A percentile compares a stretch with the other conserved stretches of the same genome.
phyloP scores from a whole-genome alignment of 2,329 filamentous ascomycete species.

The Ceratocystis cacaofunesta region DNA sequence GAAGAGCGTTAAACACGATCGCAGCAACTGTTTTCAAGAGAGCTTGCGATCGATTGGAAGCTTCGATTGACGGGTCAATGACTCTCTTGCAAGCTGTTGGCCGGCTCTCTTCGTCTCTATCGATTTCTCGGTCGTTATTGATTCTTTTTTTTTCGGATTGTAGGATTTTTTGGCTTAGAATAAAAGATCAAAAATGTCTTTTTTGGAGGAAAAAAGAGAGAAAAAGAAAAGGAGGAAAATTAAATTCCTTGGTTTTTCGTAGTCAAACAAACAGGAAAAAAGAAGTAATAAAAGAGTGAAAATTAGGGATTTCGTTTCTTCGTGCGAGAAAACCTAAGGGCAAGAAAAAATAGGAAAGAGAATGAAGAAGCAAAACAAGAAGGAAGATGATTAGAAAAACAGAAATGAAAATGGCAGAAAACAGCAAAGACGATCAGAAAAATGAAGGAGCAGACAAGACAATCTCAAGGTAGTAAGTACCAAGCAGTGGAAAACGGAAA shows the following conservation, averaged over 20 bases:
- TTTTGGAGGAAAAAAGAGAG: background rate
- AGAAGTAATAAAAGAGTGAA: background rate
- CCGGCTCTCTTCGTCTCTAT: background rate
- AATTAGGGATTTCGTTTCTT: too few relatives aligned
- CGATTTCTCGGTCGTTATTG: background rate
- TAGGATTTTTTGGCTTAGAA: conserved; percentile 1
- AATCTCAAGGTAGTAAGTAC: background rate
- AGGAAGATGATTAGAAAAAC: background rate
- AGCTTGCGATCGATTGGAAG: background rate
- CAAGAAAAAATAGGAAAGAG: background rate
- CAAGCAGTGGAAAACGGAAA: background rate
- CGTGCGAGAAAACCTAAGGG: background rate
- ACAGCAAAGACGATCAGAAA: conserved; percentile 1
- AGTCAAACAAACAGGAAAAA: conserved; percentile 4
- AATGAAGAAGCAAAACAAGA: background rate
- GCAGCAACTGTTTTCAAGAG: background rate
- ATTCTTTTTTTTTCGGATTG: background rate
- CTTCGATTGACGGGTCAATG: background rate
- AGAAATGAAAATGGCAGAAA: background rate
- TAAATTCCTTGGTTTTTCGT: background rate
- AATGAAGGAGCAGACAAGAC: background rate
- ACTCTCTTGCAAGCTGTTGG: background rate
- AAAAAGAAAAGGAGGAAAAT: background rate
- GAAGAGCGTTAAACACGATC: too few relatives aligned
- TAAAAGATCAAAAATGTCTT: background rate